Percentiles rank a stretch among this genome's conserved stretches.
These are phyloP conservation scores for Selaginella tamariscina DNA, from an alignment of 75 land plant genomes.

Conservation along the genomic window DNA sequence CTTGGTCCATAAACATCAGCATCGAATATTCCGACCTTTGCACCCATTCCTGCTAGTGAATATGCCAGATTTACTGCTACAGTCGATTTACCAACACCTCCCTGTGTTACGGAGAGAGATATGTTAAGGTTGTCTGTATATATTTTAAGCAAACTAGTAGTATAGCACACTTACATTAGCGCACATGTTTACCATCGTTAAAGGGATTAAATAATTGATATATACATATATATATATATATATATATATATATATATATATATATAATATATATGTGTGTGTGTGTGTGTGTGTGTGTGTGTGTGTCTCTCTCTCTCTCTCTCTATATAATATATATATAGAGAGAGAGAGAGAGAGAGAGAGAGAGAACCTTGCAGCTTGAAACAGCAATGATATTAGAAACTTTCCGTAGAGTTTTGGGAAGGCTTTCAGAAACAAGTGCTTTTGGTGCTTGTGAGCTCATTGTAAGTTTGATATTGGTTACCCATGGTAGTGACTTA, in stretches of 20 bases:
- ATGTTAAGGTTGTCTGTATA: too few relatives aligned
- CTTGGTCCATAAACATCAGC: conserved; percentile 1
- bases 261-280: too few relatives aligned
- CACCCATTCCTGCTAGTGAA: conserved; percentile 57
- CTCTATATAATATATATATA: neutral
- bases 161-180: neutral
- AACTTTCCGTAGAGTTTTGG: conserved; percentile 54
- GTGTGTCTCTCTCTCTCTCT: too few relatives aligned
- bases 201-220: too few relatives aligned
- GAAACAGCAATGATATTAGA: conserved; percentile 93
- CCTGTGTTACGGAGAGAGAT: conserved; percentile 35
- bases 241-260: too few relatives aligned
- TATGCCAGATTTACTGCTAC: conserved; percentile 96
- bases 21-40: neutral
- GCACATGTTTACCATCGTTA: too few relatives aligned
- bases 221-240: too few relatives aligned
- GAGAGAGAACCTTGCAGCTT: conserved; percentile 74
- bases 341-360: neutral
- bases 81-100: conserved; percentile 97
- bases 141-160: neutral
- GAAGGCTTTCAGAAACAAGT: conserved; percentile 57
- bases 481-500: conserved; percentile 72
- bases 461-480: conserved; percentile 69
- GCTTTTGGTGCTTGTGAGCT: conserved; percentile 89
- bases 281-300: too few relatives aligned